Conservation (phyloP, 2,329 filamentous ascomycete species). For the Emericellopsis cladophorae region DNA sequence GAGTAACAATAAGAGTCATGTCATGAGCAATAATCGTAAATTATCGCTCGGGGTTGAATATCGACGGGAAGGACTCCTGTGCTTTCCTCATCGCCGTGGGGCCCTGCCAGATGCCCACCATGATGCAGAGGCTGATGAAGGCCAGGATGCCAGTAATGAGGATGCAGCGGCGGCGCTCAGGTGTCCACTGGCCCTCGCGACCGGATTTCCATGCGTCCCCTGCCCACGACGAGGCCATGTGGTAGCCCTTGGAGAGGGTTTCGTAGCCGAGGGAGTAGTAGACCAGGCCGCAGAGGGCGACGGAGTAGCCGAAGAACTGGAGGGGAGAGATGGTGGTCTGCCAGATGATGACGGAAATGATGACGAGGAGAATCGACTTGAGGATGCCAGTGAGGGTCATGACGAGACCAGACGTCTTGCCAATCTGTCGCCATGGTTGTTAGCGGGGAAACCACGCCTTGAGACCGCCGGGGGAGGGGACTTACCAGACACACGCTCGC, state of each 20-base stretch:
- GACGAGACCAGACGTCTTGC: constrained; percentile 75
- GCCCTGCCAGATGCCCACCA: constrained; percentile 8
- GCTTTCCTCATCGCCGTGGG: constrained; percentile 3
- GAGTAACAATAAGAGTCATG: no score
- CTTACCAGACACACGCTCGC: constrained; percentile 77
- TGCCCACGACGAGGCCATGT: constrained; percentile 10
- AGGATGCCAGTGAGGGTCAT: constrained; percentile 78
- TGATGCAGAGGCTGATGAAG: constrained; percentile 13
- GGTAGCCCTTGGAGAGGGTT: constrained; percentile 13
- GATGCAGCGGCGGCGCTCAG: constrained; percentile 3
- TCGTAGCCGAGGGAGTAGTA: constrained; percentile 33
- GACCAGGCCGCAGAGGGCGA: constrained; percentile 44
- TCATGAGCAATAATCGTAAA: no score
- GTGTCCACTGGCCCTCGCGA: constrained; percentile 2
- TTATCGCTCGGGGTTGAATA: no score
- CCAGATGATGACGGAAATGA: constrained; percentile 67
- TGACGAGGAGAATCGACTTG: constrained; percentile 77
- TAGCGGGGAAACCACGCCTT: constrained; percentile 5
- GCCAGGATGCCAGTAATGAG: constrained; percentile 10
- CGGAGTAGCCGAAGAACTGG: constrained; percentile 66
- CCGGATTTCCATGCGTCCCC: constrained; percentile 9
- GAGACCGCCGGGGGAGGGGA: constrained; percentile 8
- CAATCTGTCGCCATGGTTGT: constrained; percentile 43
- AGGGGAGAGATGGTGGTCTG: constrained; percentile 55
- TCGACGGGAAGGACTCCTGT: not conserved